A percentile compares a stretch with the other conserved stretches of the same genome.
Conservation (phyloP, 768 basidiomycete species). For the Leccinellum rugosiceps region DNA sequence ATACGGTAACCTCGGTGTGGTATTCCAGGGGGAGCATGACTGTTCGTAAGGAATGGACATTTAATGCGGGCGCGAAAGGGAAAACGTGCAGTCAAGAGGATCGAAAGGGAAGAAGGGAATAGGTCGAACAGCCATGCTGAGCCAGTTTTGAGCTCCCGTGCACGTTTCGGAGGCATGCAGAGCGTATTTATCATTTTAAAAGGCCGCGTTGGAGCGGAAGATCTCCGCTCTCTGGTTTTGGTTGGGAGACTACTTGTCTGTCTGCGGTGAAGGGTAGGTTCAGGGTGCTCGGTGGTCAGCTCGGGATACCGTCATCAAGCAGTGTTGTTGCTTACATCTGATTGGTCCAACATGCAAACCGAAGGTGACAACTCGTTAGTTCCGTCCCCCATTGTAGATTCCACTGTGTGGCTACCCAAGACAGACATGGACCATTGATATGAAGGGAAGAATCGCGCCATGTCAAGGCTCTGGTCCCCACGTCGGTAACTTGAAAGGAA, state of each 20-base stretch:
- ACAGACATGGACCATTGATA: slow-evolving; percentile 8
- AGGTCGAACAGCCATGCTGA: slow-evolving; percentile 7
- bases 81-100: background rate
- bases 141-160: slow-evolving; percentile 14
- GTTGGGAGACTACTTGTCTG: slow-evolving; percentile 12
- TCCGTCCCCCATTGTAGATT: slow-evolving; percentile 3
- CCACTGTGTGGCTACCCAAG: background rate
- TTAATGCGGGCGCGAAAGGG: slow-evolving; percentile 2
- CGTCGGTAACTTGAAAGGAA: background rate
- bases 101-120: background rate
- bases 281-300: slow-evolving; percentile 10
- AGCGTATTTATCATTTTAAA: slow-evolving; percentile 13
- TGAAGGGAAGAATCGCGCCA: slow-evolving; percentile 1
- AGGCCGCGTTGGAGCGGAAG: slow-evolving; percentile 24
- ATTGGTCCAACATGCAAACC: slow-evolving; percentile 6
- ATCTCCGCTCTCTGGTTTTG: slow-evolving; percentile 27
- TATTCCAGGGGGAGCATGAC: slow-evolving; percentile 6
- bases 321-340: slow-evolving; percentile 10
- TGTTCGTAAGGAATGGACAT: slow-evolving; percentile 24
- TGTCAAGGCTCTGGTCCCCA: background rate
- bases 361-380: background rate
- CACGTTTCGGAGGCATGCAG: slow-evolving; percentile 29
- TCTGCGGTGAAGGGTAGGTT: slow-evolving; percentile 6
- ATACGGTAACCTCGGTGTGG: slow-evolving; percentile 6
- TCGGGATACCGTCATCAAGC: slow-evolving; percentile 3